Conservation (phyloP, 176 grass and related monocot genomes). For the Aegilops sharonensis region DNA sequence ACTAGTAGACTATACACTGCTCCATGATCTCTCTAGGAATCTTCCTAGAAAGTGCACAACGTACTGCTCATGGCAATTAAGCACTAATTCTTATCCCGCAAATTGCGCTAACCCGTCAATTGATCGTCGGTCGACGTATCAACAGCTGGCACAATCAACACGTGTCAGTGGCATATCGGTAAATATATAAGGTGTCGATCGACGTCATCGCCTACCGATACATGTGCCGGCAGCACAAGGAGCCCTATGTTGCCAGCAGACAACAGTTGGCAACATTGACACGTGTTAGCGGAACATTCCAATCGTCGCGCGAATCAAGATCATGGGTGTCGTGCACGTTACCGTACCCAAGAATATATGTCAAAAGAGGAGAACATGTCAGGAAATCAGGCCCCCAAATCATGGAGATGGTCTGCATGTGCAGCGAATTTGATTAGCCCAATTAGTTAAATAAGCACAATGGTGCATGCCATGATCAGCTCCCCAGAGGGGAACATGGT, state of each 20-base stretch:
- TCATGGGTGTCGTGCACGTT: not conserved
- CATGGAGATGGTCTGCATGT: slow-evolving; percentile 32
- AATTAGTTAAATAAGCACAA: not conserved
- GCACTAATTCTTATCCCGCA: not conserved
- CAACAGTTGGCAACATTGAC: not conserved
- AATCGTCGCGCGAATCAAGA: not conserved
- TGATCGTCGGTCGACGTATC: not conserved
- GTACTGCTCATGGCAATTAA: not conserved
- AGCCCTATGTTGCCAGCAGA: not conserved
- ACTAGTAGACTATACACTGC: not conserved
- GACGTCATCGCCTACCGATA: not conserved
- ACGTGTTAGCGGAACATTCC: slow-evolving; percentile 5
- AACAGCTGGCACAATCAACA: not conserved
- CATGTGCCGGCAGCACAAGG: not conserved
- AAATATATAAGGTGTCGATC: not conserved
- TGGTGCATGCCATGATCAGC: slow-evolving; percentile 28
- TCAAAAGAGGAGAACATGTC: slow-evolving; percentile 33
- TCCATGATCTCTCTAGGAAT: not conserved
- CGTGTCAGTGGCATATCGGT: not conserved
- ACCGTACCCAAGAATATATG: slow-evolving; percentile 13
- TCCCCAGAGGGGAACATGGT: slow-evolving; percentile 44
- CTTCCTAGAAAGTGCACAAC: slow-evolving; percentile 1
- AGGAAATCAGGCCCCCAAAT: slow-evolving; percentile 34
- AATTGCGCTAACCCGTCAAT: not conserved
- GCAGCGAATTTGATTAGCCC: slow-evolving; percentile 8